Conservation (phyloP, 441 rosid genomes). For the Cnidoscolus chayamansa region DNA sequence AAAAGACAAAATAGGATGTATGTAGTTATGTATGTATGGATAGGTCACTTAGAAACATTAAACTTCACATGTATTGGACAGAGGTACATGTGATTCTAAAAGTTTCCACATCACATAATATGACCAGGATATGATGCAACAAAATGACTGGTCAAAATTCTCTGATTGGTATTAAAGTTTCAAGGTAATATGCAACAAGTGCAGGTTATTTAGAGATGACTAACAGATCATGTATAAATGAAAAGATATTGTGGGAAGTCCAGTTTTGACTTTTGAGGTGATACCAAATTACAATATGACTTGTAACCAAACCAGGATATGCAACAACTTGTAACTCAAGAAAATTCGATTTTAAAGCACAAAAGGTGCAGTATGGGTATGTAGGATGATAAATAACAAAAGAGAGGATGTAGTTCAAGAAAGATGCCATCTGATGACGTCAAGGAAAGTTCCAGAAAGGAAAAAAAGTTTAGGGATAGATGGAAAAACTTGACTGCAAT, state of each 20-base stretch:
- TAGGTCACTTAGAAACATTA: constrained; percentile 17
- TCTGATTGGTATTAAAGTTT: neutral
- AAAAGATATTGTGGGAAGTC: neutral
- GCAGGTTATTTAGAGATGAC: neutral
- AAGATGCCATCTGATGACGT: neutral
- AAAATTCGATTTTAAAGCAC: neutral
- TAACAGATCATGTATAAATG: neutral
- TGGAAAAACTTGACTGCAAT: neutral
- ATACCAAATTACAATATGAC: constrained; percentile 1
- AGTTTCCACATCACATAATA: neutral
- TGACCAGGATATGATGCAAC: too few relatives aligned
- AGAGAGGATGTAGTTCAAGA: neutral
- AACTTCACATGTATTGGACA: neutral
- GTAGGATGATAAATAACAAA: neutral
- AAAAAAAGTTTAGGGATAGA: neutral
- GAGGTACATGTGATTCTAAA: neutral
- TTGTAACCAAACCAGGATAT: neutral
- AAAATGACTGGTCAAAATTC: too few relatives aligned
- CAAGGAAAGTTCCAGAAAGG: neutral
- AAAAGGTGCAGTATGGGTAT: neutral
- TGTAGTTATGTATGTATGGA: neutral
- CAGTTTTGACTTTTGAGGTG: neutral
- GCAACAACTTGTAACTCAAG: constrained; percentile 3
- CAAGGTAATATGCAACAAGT: neutral
- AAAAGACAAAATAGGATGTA: constrained; percentile 26